Base-by-base conservation (phyloP, 495 filamentous ascomycete species). In the Trypethelium eluteriae region DNA sequence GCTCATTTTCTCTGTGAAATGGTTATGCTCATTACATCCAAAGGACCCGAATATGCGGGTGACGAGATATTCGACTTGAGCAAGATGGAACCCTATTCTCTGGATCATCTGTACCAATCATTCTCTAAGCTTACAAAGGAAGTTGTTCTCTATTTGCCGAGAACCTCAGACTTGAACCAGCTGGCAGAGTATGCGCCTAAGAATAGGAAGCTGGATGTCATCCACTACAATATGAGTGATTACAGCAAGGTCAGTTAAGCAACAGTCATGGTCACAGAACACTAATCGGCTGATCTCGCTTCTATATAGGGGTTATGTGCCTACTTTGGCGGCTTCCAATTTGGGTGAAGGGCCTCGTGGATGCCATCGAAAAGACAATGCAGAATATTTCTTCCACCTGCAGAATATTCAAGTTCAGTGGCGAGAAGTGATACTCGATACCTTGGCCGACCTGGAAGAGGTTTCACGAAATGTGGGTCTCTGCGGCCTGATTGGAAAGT, bases 181-280 rank as follows among this genome's bases (percentile, higher is more conserved):
- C 78, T 98, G 46, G 91, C 91, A 2, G 79, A 79, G 68, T 75
- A 87, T 63, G 83, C 81, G 2, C 81, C 84, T 62, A 74, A 79
- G 10, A 69, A 72, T 16, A 67, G 77, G 50, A 84, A 84, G 73
- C 76, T 90, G 7, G 84, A 88, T 25, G 87, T 92, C 36, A 84
- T 90, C 61, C 94, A 98, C 77, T 98, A 98, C 74, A 96, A 92
- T 75, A 88, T 94, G 77, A 81, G 89, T 65, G 90, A 91, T 9
- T 89, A 89, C 2, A 96, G 94, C 75, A 98, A 97, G 78, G 90
- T 63, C 3, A 59, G n/a, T 63, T 9, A 59, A n/a, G 41, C 18
- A 3, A 11, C 53, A 62, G 12, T 34, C 11, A n/a, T 16, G 12
- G 3, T 25, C 25, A 25, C 25, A 64, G 9, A 18, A 39, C n/a